phyloP scores from a whole-genome alignment of 176 grass and related monocot species.

The Paspalum vaginatum region DNA sequence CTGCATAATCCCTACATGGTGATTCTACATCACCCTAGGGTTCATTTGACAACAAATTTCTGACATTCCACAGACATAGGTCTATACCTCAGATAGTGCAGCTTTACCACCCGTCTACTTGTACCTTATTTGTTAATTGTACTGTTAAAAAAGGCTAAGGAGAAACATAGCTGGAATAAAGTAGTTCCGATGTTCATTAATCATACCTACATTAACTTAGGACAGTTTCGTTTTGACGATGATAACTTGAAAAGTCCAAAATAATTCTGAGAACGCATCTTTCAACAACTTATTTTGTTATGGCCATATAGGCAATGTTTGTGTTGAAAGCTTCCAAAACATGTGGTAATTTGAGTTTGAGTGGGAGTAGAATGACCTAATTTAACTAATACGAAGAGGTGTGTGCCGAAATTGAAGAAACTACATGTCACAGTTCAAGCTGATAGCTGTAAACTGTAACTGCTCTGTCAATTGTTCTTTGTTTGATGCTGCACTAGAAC shows the following conservation, averaged over 20 bases:
- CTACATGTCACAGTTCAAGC: neutral
- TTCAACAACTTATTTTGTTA: neutral
- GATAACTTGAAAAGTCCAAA: neutral
- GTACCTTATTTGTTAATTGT: neutral
- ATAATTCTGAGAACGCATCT: neutral
- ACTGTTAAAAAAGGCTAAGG: neutral
- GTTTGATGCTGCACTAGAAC: neutral
- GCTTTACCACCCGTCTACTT: neutral
- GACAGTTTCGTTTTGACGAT: neutral
- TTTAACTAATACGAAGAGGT: neutral
- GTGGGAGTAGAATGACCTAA: neutral
- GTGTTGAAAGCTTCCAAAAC: neutral
- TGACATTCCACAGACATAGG: neutral
- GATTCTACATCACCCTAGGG: neutral
- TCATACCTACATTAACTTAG: neutral
- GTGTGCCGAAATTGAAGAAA: neutral
- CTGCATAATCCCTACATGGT: neutral
- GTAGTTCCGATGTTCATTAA: slow-evolving; percentile 11
- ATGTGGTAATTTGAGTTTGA: neutral
- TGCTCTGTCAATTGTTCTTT: neutral
- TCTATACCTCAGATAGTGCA: neutral
- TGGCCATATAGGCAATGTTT: neutral
- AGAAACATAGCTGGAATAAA: neutral
- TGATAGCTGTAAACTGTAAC: neutral
- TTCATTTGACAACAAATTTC: slow-evolving; percentile 20